phyloP scores from a whole-genome alignment of 257 asterid species.

The Paraleonurus japonicus region DNA sequence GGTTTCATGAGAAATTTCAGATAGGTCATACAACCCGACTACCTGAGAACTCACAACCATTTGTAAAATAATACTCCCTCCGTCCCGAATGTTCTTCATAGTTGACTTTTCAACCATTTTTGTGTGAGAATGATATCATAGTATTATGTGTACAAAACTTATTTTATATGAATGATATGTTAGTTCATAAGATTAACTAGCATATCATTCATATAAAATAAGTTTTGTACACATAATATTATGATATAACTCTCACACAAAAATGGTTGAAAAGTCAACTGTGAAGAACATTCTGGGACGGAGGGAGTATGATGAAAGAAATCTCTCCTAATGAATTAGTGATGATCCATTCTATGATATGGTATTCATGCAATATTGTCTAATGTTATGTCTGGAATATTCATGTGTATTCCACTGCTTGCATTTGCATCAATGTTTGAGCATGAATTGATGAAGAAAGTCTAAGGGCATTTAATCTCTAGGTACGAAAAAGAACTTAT shows the following conservation, averaged over 20 bases:
- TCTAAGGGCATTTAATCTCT: constrained; percentile 17
- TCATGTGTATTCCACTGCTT: constrained; percentile 18
- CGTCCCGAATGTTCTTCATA: too few relatives aligned
- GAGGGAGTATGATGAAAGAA: not conserved
- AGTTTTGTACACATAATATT: too few relatives aligned
- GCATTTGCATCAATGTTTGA: constrained; percentile 23
- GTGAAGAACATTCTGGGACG: too few relatives aligned
- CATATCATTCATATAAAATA: too few relatives aligned
- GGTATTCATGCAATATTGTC: constrained; percentile 12
- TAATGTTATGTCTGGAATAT: constrained; percentile 7
- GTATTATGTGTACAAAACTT: too few relatives aligned
- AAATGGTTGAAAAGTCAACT: too few relatives aligned
- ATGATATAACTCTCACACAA: too few relatives aligned
- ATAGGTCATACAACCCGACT: not conserved
- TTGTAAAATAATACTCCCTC: not conserved
- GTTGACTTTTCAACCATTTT: too few relatives aligned
- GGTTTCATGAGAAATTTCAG: not conserved
- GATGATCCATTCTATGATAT: constrained; percentile 17
- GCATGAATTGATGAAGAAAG: constrained; percentile 9
- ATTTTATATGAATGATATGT: too few relatives aligned
- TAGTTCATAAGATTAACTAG: too few relatives aligned
- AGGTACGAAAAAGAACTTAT: constrained; percentile 92
- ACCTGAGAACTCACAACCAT: not conserved
- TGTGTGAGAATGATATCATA: too few relatives aligned
- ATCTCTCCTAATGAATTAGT: constrained; percentile 7